Percentiles rank a stretch among this genome's conserved stretches.
These are phyloP conservation scores for Cryomyces minteri DNA, from an alignment of 495 filamentous ascomycete genomes.

Conservation along the genomic window DNA sequence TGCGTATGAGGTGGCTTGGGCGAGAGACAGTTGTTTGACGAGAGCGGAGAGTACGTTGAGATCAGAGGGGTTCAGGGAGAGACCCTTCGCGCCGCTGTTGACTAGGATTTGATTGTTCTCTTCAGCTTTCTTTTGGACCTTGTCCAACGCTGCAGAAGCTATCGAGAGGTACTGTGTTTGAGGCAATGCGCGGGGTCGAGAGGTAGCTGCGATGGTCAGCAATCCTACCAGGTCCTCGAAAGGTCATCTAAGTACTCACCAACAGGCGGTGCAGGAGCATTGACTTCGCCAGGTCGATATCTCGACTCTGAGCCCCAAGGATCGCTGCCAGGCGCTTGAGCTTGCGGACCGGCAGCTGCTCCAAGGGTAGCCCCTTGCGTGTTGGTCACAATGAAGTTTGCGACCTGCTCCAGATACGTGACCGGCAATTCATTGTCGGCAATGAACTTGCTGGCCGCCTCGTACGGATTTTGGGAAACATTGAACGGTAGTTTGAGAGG, in stretches of 20 bases:
- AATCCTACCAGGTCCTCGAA: too few species aligned
- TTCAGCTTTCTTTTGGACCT: slow-evolving; percentile 53
- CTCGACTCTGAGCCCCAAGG: slow-evolving; percentile 61
- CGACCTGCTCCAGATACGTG: slow-evolving; percentile 80
- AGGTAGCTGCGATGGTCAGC: slow-evolving; percentile 13
- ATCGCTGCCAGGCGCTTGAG: slow-evolving; percentile 34
- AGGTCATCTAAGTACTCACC: too few species aligned
- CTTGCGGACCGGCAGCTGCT: slow-evolving; percentile 11
- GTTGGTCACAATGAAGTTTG: slow-evolving; percentile 82
- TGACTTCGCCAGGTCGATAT: slow-evolving; percentile 53
- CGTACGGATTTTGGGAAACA: slow-evolving; percentile 78
- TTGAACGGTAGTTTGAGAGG: slow-evolving; percentile 90
- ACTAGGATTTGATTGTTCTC: slow-evolving; percentile 52
- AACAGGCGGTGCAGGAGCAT: slow-evolving; percentile 11
- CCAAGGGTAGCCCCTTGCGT: slow-evolving; percentile 74
- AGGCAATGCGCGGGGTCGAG: slow-evolving; percentile 48
- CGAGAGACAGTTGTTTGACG: slow-evolving; percentile 32
- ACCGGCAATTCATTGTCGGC: slow-evolving; percentile 80
- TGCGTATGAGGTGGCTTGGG: slow-evolving; percentile 5
- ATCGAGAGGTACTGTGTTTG: slow-evolving; percentile 74
- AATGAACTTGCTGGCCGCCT: slow-evolving; percentile 82
- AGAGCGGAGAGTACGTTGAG: slow-evolving; percentile 35
- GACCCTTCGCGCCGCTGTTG: slow-evolving; percentile 47
- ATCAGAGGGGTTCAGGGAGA: slow-evolving; percentile 55
- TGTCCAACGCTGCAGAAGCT: slow-evolving; percentile 36